Evolutionary conservation across 2,329 filamentous ascomycete genomes (phyloP).

Genomic region (Pyrenophora teres): DNA sequence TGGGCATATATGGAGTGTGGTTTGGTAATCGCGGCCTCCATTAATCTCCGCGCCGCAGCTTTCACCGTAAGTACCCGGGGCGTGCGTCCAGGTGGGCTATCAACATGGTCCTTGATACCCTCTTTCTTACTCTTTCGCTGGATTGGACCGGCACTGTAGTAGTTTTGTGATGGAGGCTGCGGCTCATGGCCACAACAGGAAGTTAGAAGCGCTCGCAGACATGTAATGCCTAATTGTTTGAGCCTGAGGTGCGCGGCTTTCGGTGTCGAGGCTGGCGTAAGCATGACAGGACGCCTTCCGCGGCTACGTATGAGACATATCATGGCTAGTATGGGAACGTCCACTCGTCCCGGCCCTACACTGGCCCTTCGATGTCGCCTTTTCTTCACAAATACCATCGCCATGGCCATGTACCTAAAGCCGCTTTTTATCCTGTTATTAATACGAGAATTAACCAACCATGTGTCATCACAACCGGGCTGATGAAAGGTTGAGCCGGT

Average conservation of each 20-base stretch:
- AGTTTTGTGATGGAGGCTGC: constrained; percentile 1
- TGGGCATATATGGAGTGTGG: too few species aligned
- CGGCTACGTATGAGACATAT: neutral
- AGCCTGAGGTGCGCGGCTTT: constrained; percentile 1
- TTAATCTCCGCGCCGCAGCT: neutral
- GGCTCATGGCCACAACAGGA: constrained; percentile 13
- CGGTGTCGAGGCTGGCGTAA: neutral
- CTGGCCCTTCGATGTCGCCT: constrained; percentile 1
- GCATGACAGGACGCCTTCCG: neutral
- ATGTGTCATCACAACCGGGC: neutral
- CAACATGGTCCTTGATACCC: constrained; percentile 10
- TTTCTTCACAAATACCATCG: neutral
- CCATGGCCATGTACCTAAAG: constrained; percentile 29
- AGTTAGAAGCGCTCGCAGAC: constrained; percentile 14
- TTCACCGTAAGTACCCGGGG: neutral
- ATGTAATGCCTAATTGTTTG: constrained; percentile 10
- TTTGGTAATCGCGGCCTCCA: too few species aligned
- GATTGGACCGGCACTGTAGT: neutral
- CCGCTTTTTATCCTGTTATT: neutral
- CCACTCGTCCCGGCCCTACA: constrained; percentile 7
- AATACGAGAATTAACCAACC: neutral
- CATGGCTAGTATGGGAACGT: constrained; percentile 5
- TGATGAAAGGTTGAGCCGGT: neutral
- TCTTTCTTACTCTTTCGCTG: neutral
- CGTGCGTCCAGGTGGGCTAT: too few species aligned